Evolutionary conservation across 1,284 basidiomycete genomes (phyloP), one percentile per base, ranked within the genome.

Genomic region (Abortiporus biennis): DNA sequence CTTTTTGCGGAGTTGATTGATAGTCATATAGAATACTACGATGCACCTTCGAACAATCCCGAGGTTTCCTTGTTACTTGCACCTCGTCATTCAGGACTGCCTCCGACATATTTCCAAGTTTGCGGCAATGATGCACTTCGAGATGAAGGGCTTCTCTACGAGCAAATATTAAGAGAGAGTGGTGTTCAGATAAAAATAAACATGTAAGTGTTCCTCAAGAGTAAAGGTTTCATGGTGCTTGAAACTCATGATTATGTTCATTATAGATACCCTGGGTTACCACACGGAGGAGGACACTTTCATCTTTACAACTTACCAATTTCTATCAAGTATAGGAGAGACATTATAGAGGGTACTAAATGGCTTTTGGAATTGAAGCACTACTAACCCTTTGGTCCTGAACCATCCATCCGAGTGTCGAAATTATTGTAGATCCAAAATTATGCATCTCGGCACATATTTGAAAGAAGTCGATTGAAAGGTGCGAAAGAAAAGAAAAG

Each of bases 101-200:
- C 56, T 4, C 51, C 51, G 2, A 38, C 50, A 9, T 54, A 46
- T 46, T 24, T 57, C 2, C 56, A 57, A 35, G 40, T 52, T 6
- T 35, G 31, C 16, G 55, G 47, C 3, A 32, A 43, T 16, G 54
- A 56, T 33, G 46, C 50, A 13, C 32, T 53, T 11, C 47, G 55
- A 15, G 56, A 59, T 35, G 54, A 57, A 29, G 53, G 48, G 3
- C 20, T 52, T 12, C 34, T 55, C 1, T 55, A 56, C 37, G 52
- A 50, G 23, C 46, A 46, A 32, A 38, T 51, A 4, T 37, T 56
- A 8, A 45, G 46, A 9, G 53, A 54, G 31, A 48, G 47, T 1
- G 50, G 48, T 6, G 51, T 54, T 9, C 30, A 44, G 27, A 51
- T 49, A 2, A 46, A 47, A 42, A n/a, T 53, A 13, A 42, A 49